Evolutionary conservation across 768 basidiomycete species (phyloP).

Genomic region (Boletus pseudopeckii): DNA sequence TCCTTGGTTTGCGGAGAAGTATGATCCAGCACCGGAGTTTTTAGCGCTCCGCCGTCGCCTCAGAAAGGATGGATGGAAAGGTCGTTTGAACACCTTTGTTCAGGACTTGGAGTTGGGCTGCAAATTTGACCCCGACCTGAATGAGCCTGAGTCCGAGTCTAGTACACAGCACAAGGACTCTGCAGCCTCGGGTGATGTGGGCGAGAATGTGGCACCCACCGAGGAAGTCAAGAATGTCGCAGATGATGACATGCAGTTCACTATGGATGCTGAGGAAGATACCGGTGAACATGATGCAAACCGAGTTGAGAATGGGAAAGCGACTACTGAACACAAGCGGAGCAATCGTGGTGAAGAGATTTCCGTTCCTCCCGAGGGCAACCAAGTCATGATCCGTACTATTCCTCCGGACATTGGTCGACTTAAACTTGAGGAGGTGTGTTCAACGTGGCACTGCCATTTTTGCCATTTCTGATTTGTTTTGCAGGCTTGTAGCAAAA

Average conservation of each 20-base stretch:
- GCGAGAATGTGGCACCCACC: constrained; percentile 29
- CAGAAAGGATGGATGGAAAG: constrained; percentile 82
- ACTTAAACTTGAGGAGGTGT: constrained; percentile 83
- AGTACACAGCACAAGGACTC: constrained; percentile 53
- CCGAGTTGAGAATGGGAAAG: constrained; percentile 61
- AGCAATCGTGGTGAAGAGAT: constrained; percentile 67
- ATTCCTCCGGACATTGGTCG: constrained; percentile 93
- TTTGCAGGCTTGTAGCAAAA: constrained; percentile 64
- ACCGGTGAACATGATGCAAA: constrained; percentile 54
- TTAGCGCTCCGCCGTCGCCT: constrained; percentile 71
- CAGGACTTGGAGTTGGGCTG: constrained; percentile 73
- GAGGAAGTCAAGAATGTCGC: constrained; percentile 55
- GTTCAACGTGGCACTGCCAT: constrained; percentile 18
- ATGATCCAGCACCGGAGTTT: constrained; percentile 74
- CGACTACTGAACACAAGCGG: constrained; percentile 41
- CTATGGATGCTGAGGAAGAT: constrained; percentile 71
- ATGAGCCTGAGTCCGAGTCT: constrained; percentile 55
- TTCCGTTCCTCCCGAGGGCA: constrained; percentile 70
- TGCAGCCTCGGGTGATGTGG: constrained; percentile 34
- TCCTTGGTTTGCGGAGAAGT: constrained; percentile 97
- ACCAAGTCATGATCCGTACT: constrained; percentile 92
- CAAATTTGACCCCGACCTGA: constrained; percentile 76
- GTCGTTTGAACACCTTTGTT: constrained; percentile 67
- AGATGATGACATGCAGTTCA: constrained; percentile 77
- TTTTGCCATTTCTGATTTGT: constrained; percentile 3